phyloP scores from a whole-genome alignment of 805 yeast species.

The Metschnikowia rubicola region DNA sequence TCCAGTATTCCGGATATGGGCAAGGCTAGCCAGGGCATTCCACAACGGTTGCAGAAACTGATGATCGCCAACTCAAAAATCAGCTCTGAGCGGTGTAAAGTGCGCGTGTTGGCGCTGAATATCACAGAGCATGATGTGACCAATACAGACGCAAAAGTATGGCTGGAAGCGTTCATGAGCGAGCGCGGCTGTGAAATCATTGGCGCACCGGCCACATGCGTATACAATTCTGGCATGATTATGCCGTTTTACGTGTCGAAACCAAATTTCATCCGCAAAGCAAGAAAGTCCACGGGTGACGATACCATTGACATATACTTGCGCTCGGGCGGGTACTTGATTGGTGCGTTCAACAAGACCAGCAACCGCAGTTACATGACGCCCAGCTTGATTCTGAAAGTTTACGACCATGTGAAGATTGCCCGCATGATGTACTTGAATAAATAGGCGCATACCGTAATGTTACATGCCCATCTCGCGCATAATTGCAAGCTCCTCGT shows the following conservation, averaged over 20 bases:
- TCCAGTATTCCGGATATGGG: not conserved
- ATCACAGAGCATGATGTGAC: conserved; percentile 23
- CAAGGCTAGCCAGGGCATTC: conserved; percentile 8
- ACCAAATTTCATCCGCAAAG: conserved; percentile 30
- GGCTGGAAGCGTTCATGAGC: conserved; percentile 44
- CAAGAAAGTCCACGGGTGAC: not conserved
- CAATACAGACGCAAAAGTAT: conserved; percentile 36
- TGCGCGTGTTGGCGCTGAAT: conserved; percentile 45
- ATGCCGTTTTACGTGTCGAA: conserved; percentile 49
- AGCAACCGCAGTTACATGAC: conserved; percentile 19
- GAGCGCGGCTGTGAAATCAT: conserved; percentile 50
- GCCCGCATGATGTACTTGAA: conserved; percentile 35
- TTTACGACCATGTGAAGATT: conserved; percentile 44
- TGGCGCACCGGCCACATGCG: conserved; percentile 25
- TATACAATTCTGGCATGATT: conserved; percentile 46
- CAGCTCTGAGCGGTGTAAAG: conserved; percentile 16
- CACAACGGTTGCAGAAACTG: conserved; percentile 4
- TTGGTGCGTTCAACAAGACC: conserved; percentile 37
- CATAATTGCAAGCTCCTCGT: conserved; percentile 36
- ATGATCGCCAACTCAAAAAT: conserved; percentile 3
- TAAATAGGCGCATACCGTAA: not conserved
- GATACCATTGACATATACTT: conserved; percentile 6
- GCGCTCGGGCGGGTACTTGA: conserved; percentile 39
- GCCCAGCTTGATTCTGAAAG: conserved; percentile 41
- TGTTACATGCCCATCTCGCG: conserved; percentile 32